Percentiles rank a stretch among this genome's conserved stretches.
phyloP scores from a whole-genome alignment of 176 grass and related monocot genomes.

The Calamus simplicifolius region DNA sequence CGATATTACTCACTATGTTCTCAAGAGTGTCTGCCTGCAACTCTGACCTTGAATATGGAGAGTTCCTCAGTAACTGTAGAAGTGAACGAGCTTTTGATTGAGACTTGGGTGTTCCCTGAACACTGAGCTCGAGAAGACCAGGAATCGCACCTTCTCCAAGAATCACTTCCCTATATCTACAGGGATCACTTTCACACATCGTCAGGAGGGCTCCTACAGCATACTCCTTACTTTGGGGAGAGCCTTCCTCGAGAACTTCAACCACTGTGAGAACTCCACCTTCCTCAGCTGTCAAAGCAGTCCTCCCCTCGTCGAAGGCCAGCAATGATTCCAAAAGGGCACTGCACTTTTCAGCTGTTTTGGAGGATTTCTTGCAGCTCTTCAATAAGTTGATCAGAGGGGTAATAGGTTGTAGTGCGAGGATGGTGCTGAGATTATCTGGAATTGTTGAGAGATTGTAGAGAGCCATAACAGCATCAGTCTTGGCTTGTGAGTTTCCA shows the following conservation, averaged over 20 bases:
- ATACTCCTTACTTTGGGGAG: slow-evolving; percentile 59
- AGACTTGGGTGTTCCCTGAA: slow-evolving; percentile 68
- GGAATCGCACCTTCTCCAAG: slow-evolving; percentile 81
- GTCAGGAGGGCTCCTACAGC: slow-evolving; percentile 66
- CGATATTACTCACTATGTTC: slow-evolving; percentile 81
- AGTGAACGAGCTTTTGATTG: slow-evolving; percentile 57
- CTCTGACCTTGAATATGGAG: slow-evolving; percentile 35
- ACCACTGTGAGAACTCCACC: slow-evolving; percentile 74
- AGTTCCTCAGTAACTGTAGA: slow-evolving; percentile 61
- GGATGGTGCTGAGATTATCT: slow-evolving; percentile 50
- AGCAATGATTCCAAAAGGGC: slow-evolving; percentile 78
- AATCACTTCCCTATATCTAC: slow-evolving; percentile 63
- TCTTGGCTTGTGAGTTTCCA: slow-evolving; percentile 72
- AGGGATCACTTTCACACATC: slow-evolving; percentile 62
- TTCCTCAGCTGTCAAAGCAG: slow-evolving; percentile 47
- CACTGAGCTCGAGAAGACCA: slow-evolving; percentile 77
- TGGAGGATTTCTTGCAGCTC: slow-evolving; percentile 64
- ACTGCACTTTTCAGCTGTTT: slow-evolving; percentile 61
- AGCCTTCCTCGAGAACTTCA: slow-evolving; percentile 86
- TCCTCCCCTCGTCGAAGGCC: slow-evolving; percentile 49
- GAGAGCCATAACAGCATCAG: slow-evolving; percentile 69
- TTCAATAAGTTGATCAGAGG: slow-evolving; percentile 56
- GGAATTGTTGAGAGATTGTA: slow-evolving; percentile 78
- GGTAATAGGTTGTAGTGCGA: slow-evolving; percentile 48
- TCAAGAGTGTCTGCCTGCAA: slow-evolving; percentile 54